Percentiles rank a stretch among this genome's conserved stretches.
These are phyloP conservation scores for Gymnopilus junonius DNA, from an alignment of 768 basidiomycete genomes.

Conservation along the genomic window DNA sequence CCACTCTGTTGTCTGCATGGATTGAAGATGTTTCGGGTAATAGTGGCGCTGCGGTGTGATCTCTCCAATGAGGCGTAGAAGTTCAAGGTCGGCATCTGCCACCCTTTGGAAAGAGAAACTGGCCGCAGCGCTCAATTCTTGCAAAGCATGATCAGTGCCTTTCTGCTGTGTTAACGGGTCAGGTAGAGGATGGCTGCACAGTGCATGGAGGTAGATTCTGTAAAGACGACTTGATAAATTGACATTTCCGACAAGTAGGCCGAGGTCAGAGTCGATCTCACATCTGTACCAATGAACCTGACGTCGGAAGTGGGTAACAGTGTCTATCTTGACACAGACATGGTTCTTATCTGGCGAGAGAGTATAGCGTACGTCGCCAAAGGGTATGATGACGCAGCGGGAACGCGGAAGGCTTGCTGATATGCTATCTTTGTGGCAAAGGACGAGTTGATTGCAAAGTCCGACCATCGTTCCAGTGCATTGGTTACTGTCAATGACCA, in stretches of 20 bases:
- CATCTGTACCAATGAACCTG: slow-evolving; percentile 28
- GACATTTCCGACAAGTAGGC: slow-evolving; percentile 34
- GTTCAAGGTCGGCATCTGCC: slow-evolving; percentile 26
- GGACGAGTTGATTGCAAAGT: slow-evolving; percentile 43
- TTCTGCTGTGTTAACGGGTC: slow-evolving; percentile 49
- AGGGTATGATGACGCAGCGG: slow-evolving; percentile 43
- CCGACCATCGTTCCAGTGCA: slow-evolving; percentile 50
- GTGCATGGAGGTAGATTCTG: slow-evolving; percentile 47
- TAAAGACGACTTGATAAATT: slow-evolving; percentile 35
- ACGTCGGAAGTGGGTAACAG: slow-evolving; percentile 16
- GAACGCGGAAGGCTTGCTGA: slow-evolving; percentile 22
- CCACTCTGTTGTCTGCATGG: slow-evolving; percentile 48
- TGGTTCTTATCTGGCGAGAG: slow-evolving; percentile 21
- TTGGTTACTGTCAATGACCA: slow-evolving; percentile 46
- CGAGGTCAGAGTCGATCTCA: slow-evolving; percentile 36
- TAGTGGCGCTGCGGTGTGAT: slow-evolving; percentile 40
- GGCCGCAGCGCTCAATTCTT: slow-evolving; percentile 39
- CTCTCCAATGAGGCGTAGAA: slow-evolving; percentile 36
- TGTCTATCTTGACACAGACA: slow-evolving; percentile 26
- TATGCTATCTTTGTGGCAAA: slow-evolving; percentile 25
- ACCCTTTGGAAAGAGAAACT: slow-evolving; percentile 45
- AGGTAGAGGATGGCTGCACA: slow-evolving; percentile 43
- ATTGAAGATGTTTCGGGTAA: slow-evolving; percentile 38
- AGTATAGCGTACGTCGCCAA: slow-evolving; percentile 31
- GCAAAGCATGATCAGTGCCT: slow-evolving; percentile 48